These are phyloP conservation scores for Eutrema yunnanense DNA, from an alignment of 345 rosid genomes.

Conservation along the genomic window DNA sequence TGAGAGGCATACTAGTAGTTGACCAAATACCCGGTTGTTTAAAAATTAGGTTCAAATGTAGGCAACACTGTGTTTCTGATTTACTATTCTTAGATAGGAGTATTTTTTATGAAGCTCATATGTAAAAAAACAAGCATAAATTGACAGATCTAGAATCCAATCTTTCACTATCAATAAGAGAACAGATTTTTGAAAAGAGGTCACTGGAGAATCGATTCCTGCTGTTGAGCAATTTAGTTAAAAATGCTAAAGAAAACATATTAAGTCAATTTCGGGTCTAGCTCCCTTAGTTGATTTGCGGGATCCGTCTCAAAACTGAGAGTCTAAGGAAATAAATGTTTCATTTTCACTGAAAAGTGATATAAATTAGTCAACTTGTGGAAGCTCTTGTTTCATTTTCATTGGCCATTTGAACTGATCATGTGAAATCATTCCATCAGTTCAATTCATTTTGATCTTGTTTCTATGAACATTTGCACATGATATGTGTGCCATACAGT, in stretches of 20 bases:
- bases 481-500: not conserved
- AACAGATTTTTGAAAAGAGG: not conserved
- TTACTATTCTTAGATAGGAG: not conserved
- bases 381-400: not conserved
- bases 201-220: not conserved
- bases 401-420: not conserved
- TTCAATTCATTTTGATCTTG: not conserved
- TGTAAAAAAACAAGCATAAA: not conserved
- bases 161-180: not conserved
- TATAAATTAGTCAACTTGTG: not conserved
- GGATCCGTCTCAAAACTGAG: not conserved
- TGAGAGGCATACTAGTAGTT: not conserved
- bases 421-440: not conserved
- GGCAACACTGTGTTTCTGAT: not conserved
- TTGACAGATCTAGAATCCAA: not conserved
- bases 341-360: not conserved
- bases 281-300: not conserved
- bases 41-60: not conserved
- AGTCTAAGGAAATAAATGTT: not conserved
- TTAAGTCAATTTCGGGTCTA: not conserved
- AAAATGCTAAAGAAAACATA: not conserved
- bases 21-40: not conserved
- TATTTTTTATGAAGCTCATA: not conserved
- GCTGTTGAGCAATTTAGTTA: not conserved
- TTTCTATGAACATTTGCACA: not conserved